A percentile compares a stretch with the other conserved stretches of the same genome.
Evolutionary conservation across 306 rosid genomes (phyloP).

Genomic region (Astragalus membranaceus): DNA sequence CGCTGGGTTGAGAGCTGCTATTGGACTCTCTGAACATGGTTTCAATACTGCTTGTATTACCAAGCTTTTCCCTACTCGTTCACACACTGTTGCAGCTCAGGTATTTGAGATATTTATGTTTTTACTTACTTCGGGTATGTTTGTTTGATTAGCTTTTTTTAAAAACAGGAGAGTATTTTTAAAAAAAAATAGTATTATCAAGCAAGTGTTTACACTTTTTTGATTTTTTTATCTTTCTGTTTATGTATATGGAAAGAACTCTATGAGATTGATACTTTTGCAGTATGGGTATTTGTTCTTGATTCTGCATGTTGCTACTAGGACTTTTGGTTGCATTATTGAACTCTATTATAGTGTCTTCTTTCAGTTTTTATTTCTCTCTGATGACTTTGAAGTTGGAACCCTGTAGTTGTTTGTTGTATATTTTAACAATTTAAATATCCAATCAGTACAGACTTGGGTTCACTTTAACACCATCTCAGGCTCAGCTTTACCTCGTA

Average conservation of each 20-base stretch:
- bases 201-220: background rate
- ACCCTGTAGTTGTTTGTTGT: too few species aligned
- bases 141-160: too few species aligned
- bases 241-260: background rate
- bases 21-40: conserved; percentile 92
- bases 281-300: background rate
- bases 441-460: background rate
- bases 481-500: background rate
- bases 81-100: conserved; percentile 99
- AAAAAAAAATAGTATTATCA: too few species aligned
- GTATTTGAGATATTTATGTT: conserved; percentile 20
- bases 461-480: background rate
- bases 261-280: background rate
- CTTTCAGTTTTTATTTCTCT: background rate
- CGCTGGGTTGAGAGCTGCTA: conserved; percentile 93
- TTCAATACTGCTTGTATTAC: conserved; percentile 96
- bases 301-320: background rate
- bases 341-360: background rate
- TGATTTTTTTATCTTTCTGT: background rate
- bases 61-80: conserved; percentile 96
- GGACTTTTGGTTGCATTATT: background rate
- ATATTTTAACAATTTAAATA: background rate
- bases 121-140: background rate
- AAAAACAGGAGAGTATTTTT: too few species aligned
- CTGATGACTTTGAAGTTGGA: background rate